Evolutionary conservation across 768 basidiomycete species (phyloP).

Genomic region (Pleurotus citrinopileatus): DNA sequence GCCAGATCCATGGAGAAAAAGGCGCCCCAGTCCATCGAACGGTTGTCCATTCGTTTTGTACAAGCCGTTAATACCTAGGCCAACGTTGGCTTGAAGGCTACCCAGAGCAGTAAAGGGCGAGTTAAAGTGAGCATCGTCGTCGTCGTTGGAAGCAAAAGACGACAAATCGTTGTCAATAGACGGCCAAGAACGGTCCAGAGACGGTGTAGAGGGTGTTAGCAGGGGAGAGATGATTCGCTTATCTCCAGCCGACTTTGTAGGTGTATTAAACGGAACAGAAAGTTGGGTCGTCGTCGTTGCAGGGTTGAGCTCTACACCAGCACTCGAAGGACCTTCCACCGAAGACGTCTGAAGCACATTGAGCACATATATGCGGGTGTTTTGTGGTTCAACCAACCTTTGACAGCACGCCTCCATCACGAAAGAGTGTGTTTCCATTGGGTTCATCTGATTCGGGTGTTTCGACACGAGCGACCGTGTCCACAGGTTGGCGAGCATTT

Average conservation of each 20-base stretch:
- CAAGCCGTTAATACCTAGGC: slow-evolving; percentile 7
- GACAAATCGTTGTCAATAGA: not conserved
- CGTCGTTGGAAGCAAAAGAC: not conserved
- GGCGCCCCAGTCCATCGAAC: slow-evolving; percentile 11
- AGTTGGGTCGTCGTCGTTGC: not conserved
- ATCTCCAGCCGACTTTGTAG: not conserved
- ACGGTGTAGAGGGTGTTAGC: not conserved
- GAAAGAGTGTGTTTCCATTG: no score
- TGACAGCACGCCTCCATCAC: no score
- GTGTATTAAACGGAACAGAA: slow-evolving; percentile 3
- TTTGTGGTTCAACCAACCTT: no score
- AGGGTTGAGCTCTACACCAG: not conserved
- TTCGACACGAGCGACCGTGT: no score
- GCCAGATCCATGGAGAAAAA: not conserved
- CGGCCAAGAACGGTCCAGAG: not conserved
- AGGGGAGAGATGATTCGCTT: not conserved
- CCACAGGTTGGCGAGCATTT: no score
- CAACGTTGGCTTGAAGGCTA: not conserved
- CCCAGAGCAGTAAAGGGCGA: not conserved
- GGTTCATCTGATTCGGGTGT: no score
- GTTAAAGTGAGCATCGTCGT: not conserved
- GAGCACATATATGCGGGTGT: no score
- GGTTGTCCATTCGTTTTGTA: slow-evolving; percentile 11
- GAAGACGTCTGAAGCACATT: not conserved
- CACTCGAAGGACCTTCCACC: not conserved